phyloP scores from a whole-genome alignment of 139 green algal genomes.

The Auxenochlorella pyrenoidosa region DNA sequence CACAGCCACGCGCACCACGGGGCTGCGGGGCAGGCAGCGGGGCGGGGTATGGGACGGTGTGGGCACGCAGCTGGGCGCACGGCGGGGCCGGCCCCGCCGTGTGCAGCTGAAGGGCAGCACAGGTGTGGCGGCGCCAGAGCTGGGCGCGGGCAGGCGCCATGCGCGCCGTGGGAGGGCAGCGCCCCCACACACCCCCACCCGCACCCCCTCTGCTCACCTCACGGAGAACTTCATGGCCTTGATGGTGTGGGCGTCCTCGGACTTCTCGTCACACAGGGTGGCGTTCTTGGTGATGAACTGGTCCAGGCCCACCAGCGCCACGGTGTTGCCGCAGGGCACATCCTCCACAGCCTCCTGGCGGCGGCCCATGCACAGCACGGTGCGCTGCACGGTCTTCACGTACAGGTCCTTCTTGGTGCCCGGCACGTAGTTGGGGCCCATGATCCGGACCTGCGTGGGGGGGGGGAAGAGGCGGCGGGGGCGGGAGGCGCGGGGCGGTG shows the following conservation, averaged over 20 bases:
- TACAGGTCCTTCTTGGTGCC: constrained; percentile 99
- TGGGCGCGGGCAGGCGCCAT: too few species aligned
- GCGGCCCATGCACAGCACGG: constrained; percentile 99
- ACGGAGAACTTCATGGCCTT: constrained; percentile 99
- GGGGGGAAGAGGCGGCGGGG: too few species aligned
- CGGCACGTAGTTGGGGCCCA: constrained; percentile 98
- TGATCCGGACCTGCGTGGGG: constrained; percentile 92
- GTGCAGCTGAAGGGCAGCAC: too few species aligned
- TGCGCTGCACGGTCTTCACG: constrained; percentile 98
- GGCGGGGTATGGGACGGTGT: background rate
- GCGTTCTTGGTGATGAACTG: constrained; percentile 99
- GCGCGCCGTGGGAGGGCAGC: too few species aligned
- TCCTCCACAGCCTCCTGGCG: constrained; percentile 98
- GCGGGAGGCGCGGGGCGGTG: too few species aligned
- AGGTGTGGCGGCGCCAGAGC: too few species aligned
- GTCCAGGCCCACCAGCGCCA: constrained; percentile 98
- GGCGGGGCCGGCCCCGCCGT: too few species aligned
- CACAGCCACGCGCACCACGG: constrained; percentile 94
- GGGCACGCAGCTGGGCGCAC: background rate
- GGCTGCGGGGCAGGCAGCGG: constrained; percentile 39
- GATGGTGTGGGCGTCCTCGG: constrained; percentile 94
- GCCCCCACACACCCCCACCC: too few species aligned
- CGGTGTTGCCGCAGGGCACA: constrained; percentile 98
- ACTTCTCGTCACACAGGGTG: constrained; percentile 91
- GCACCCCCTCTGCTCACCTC: too few species aligned